A percentile compares a stretch with the other conserved stretches of the same genome.
phyloP scores from a whole-genome alignment of 1,284 basidiomycete genomes.

The Malassezia pachydermatis region DNA sequence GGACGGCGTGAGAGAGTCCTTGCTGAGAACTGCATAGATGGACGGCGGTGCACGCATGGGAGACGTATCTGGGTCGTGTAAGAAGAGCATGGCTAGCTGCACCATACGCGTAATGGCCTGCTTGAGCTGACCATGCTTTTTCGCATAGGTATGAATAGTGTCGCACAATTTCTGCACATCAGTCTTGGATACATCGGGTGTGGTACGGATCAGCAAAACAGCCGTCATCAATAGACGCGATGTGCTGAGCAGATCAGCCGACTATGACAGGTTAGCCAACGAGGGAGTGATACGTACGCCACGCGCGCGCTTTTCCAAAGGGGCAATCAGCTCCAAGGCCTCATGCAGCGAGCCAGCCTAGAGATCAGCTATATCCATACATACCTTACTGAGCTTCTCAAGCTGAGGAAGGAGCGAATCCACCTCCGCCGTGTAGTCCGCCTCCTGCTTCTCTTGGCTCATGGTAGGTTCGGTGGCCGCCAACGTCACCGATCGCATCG shows the following conservation, averaged over 20 bases:
- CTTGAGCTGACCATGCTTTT: slow-evolving; percentile 97
- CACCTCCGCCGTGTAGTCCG: slow-evolving; percentile 54
- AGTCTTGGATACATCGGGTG: slow-evolving; percentile 22
- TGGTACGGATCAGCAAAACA: slow-evolving; percentile 50
- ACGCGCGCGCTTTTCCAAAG: slow-evolving; percentile 87
- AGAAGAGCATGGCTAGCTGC: slow-evolving; percentile 40
- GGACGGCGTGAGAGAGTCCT: slow-evolving; percentile 21
- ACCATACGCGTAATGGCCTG: slow-evolving; percentile 80
- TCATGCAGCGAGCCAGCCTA: slow-evolving; percentile 37
- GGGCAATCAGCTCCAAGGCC: slow-evolving; percentile 77
- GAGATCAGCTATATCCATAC: slow-evolving; percentile 7
- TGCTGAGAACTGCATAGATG: slow-evolving; percentile 14
- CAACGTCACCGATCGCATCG: slow-evolving; percentile 6
- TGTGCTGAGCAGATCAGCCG: slow-evolving; percentile 82
- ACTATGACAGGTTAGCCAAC: slow-evolving; percentile 59
- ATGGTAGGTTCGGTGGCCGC: slow-evolving; percentile 4
- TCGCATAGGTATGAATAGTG: slow-evolving; percentile 53
- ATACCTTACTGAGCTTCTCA: slow-evolving; percentile 50
- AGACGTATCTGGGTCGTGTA: slow-evolving; percentile 25
- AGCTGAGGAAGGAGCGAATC: slow-evolving; percentile 51
- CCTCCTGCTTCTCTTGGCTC: slow-evolving; percentile 52
- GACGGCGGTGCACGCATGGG: slow-evolving; percentile 16
- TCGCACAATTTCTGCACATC: slow-evolving; percentile 32
- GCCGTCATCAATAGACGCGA: slow-evolving; percentile 67
- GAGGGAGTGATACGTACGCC: slow-evolving; percentile 60